phyloP scores from a whole-genome alignment of 176 grass and related monocot genomes.

The Oryza meridionalis region DNA sequence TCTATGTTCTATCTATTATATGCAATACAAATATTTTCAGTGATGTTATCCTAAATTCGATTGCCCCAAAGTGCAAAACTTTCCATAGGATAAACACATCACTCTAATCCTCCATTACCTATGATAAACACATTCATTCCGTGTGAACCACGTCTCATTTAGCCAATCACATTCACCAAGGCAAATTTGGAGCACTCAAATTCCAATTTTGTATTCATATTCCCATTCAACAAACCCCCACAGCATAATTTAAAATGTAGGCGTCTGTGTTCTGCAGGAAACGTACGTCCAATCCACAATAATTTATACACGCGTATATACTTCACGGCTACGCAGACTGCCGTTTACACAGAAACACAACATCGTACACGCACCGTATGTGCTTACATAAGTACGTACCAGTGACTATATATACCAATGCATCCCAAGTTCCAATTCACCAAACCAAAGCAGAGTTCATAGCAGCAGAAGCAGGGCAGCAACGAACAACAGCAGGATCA shows the following conservation, averaged over 20 bases:
- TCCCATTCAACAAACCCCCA: too few species aligned
- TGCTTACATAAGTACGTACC: not conserved
- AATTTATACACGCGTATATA: not conserved
- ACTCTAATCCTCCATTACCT: too few species aligned
- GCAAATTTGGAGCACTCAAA: too few species aligned
- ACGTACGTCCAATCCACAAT: not conserved
- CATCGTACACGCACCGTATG: not conserved
- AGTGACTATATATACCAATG: not conserved
- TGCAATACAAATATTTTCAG: too few species aligned
- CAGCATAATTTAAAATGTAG: not conserved
- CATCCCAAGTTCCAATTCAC: not conserved
- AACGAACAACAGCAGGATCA: not conserved
- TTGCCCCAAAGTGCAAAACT: too few species aligned
- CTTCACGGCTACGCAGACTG: not conserved
- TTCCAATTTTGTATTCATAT: too few species aligned
- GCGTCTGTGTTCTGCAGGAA: not conserved
- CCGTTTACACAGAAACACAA: not conserved
- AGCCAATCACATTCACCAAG: too few species aligned
- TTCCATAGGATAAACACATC: too few species aligned
- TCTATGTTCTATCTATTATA: too few species aligned
- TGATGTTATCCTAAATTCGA: too few species aligned
- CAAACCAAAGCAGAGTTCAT: not conserved
- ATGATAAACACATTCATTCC: too few species aligned
- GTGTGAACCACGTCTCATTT: too few species aligned
- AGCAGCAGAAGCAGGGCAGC: not conserved